Conservation (phyloP, 106 monocot genomes). For the Vanilla planifolia region DNA sequence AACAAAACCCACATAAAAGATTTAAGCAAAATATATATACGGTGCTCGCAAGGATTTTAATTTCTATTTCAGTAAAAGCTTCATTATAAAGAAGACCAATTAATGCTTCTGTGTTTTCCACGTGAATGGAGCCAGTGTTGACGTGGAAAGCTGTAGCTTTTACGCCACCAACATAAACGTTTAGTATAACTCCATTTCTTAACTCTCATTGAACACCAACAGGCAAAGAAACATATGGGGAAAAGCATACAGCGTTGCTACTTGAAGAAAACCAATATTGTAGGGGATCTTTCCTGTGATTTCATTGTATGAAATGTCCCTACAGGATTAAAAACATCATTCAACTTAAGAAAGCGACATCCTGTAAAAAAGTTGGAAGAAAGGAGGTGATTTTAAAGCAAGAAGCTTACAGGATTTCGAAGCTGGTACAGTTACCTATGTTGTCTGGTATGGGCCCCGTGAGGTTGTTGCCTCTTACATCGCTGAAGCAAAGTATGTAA, state of each 20-base stretch:
- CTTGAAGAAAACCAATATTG: slow-evolving; percentile 98
- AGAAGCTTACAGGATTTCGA: slow-evolving; percentile 77
- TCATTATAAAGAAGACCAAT: neutral
- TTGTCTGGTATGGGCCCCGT: slow-evolving; percentile 79
- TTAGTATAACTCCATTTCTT: neutral
- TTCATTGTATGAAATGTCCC: slow-evolving; percentile 94
- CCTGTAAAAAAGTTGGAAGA: neutral
- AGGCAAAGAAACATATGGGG: neutral
- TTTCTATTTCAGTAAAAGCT: neutral
- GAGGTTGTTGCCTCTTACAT: slow-evolving; percentile 91
- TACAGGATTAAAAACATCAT: slow-evolving; percentile 13
- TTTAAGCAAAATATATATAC: too few relatives aligned
- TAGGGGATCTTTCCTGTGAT: slow-evolving; percentile 94
- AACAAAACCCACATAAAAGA: too few relatives aligned
- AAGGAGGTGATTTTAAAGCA: neutral
- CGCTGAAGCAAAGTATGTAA: slow-evolving; percentile 42
- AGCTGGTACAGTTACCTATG: slow-evolving; percentile 98
- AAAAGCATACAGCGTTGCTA: slow-evolving; percentile 76
- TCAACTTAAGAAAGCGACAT: neutral
- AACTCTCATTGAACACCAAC: neutral
- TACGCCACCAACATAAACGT: neutral
- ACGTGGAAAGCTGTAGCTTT: neutral
- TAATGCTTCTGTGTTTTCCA: slow-evolving; percentile 4
- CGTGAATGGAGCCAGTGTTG: slow-evolving; percentile 7
- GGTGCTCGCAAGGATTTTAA: neutral